A percentile compares a stretch with the other conserved stretches of the same genome.
These are phyloP conservation scores for Choricystis sp. DNA, from an alignment of 139 green algal genomes.

Conservation along the genomic window DNA sequence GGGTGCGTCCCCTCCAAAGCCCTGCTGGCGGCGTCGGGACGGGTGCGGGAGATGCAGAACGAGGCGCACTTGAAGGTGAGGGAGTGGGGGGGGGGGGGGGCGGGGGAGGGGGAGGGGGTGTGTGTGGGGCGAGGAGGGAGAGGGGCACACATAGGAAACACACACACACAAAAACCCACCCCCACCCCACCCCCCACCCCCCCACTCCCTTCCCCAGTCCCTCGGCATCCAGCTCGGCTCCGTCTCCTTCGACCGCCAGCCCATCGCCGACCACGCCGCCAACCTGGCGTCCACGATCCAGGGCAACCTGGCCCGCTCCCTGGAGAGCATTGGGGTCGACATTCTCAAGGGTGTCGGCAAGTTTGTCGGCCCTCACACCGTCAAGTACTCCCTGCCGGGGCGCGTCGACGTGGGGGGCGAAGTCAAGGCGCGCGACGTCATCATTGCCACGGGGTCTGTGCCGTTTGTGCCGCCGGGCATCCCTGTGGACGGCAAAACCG, in stretches of 20 bases:
- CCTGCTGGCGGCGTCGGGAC: slow-evolving; percentile 85
- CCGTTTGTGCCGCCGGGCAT: slow-evolving; percentile 97
- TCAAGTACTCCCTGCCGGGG: slow-evolving; percentile 78
- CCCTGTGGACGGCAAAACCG: slow-evolving; percentile 96
- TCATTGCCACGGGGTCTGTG: slow-evolving; percentile 92
- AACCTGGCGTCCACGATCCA: slow-evolving; percentile 79
- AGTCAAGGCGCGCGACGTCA: slow-evolving; percentile 85
- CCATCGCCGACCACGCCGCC: slow-evolving; percentile 83
- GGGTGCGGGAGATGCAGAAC: slow-evolving; percentile 82
- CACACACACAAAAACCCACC: no score
- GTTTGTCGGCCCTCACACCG: slow-evolving; percentile 60
- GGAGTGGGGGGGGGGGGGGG: not conserved
- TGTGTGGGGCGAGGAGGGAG: not conserved
- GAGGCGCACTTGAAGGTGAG: slow-evolving; percentile 72
- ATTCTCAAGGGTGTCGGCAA: slow-evolving; percentile 81
- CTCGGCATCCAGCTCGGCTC: slow-evolving; percentile 40
- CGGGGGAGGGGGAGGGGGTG: not conserved
- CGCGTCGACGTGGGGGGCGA: slow-evolving; percentile 79
- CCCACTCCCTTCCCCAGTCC: not conserved
- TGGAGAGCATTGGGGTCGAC: slow-evolving; percentile 88
- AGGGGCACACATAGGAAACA: no score
- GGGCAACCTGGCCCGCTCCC: slow-evolving; percentile 78
- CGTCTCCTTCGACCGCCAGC: slow-evolving; percentile 78
- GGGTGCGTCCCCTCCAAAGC: slow-evolving; percentile 96
- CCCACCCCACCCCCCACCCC: not conserved